Evolutionary conservation across 2,329 filamentous ascomycete species (phyloP).

Genomic region (Parastagonospora nodorum): DNA sequence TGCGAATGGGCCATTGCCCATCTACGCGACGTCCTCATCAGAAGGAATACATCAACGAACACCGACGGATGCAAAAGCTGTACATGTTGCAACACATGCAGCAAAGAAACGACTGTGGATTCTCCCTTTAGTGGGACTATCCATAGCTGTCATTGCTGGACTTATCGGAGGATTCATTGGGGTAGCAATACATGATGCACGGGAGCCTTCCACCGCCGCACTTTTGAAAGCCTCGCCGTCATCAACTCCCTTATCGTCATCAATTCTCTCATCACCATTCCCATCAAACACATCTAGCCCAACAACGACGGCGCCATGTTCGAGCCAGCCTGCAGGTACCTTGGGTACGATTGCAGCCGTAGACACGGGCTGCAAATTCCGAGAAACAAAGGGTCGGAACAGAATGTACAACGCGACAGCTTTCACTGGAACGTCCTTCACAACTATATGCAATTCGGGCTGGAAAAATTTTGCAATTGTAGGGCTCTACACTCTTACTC

Average conservation of each 20-base stretch:
- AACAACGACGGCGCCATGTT: no score
- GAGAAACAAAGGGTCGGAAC: not conserved
- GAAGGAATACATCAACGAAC: not conserved
- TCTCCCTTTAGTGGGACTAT: constrained; percentile 3
- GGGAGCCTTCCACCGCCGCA: not conserved
- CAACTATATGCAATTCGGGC: constrained; percentile 1
- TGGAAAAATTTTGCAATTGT: not conserved
- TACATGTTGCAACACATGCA: not conserved
- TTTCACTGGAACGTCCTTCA: not conserved
- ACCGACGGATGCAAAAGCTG: not conserved
- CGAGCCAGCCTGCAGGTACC: no score
- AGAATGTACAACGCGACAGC: not conserved
- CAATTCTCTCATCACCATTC: not conserved
- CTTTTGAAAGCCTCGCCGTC: not conserved
- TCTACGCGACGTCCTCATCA: no score
- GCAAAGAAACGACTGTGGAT: constrained; percentile 1
- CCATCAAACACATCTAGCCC: not conserved
- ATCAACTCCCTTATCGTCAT: not conserved
- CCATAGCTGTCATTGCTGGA: constrained; percentile 7
- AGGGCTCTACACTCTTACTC: not conserved
- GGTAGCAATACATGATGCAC: constrained; percentile 1
- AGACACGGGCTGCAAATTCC: not conserved
- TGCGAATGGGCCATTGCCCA: no score
- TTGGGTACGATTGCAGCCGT: not conserved
- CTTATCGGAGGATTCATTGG: constrained; percentile 14